Percentiles rank a stretch among this genome's conserved stretches.
These are phyloP conservation scores for Cnidoscolus chayamansa DNA, from an alignment of 441 rosid genomes.

Conservation along the genomic window DNA sequence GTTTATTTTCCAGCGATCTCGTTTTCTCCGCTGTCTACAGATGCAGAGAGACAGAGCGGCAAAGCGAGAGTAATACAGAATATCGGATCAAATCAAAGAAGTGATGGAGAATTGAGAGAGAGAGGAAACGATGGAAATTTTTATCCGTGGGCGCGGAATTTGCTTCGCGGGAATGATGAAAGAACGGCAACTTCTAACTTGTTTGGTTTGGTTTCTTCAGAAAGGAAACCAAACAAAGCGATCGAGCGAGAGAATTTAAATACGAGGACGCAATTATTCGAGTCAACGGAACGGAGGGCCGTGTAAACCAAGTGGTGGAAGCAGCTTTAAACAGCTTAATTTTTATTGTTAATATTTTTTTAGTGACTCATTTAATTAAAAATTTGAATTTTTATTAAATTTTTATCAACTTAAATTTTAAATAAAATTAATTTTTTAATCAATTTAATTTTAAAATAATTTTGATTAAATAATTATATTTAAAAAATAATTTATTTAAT, in stretches of 20 bases:
- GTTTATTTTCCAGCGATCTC: constrained; percentile 15
- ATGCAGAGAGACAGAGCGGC: background rate
- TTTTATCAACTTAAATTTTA: too few relatives aligned
- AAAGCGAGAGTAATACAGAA: background rate
- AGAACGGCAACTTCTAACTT: background rate
- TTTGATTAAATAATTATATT: too few relatives aligned
- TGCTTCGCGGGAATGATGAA: constrained; percentile 12
- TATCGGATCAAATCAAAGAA: background rate
- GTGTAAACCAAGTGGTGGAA: too few relatives aligned
- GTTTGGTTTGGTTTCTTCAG: background rate
- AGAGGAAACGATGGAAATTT: constrained; percentile 20
- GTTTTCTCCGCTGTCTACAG: constrained; percentile 4
- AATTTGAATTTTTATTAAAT: too few relatives aligned
- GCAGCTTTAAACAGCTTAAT: too few relatives aligned
- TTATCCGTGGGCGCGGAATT: background rate
- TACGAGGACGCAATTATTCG: too few relatives aligned
- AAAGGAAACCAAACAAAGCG: background rate
- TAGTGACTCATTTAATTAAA: too few relatives aligned
- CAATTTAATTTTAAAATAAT: too few relatives aligned
- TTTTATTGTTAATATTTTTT: too few relatives aligned
- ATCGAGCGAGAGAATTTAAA: background rate
- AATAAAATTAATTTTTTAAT: too few relatives aligned
- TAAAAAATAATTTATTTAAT: too few relatives aligned
- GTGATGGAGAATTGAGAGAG: background rate
- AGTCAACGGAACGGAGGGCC: too few relatives aligned